These are phyloP conservation scores for Pholiota microspora DNA, from an alignment of 768 basidiomycete genomes.

Conservation along the genomic window DNA sequence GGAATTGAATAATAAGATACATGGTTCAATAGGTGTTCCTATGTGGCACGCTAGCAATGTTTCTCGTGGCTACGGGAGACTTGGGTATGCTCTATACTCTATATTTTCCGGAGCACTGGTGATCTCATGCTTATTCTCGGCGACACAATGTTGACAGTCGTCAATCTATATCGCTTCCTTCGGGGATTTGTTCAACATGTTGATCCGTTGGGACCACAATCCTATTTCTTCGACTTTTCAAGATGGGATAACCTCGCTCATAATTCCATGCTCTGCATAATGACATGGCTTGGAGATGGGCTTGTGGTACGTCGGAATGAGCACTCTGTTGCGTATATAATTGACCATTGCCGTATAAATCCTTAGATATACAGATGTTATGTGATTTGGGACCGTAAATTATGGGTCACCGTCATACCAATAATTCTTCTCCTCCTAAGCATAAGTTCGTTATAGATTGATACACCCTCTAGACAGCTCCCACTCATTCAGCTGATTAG, in stretches of 20 bases:
- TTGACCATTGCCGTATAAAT: not conserved
- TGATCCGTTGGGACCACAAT: conserved; percentile 15
- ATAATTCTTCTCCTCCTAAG: conserved; percentile 16
- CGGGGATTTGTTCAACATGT: conserved; percentile 20
- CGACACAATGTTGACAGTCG: conserved; percentile 3
- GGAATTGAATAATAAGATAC: not conserved
- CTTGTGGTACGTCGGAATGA: conserved; percentile 13
- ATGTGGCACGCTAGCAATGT: conserved; percentile 12
- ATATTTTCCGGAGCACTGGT: not conserved
- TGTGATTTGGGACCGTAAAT: conserved; percentile 23
- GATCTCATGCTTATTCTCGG: not conserved
- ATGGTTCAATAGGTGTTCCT: conserved; percentile 11
- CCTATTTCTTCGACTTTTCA: conserved; percentile 22
- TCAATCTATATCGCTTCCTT: conserved; percentile 22
- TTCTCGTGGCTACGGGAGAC: conserved; percentile 14
- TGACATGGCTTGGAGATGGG: conserved; percentile 28
- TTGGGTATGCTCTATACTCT: conserved; percentile 9
- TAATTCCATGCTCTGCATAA: conserved; percentile 20
- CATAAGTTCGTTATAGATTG: conserved; percentile 12
- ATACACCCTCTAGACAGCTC: no score
- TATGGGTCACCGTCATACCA: conserved; percentile 20
- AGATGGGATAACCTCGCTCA: conserved; percentile 24
- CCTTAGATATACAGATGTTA: conserved; percentile 16
- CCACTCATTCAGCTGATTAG: no score
- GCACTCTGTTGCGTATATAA: not conserved